phyloP scores from a whole-genome alignment of 1,139 yeast genomes.

The Yamadazyma blattariae region DNA sequence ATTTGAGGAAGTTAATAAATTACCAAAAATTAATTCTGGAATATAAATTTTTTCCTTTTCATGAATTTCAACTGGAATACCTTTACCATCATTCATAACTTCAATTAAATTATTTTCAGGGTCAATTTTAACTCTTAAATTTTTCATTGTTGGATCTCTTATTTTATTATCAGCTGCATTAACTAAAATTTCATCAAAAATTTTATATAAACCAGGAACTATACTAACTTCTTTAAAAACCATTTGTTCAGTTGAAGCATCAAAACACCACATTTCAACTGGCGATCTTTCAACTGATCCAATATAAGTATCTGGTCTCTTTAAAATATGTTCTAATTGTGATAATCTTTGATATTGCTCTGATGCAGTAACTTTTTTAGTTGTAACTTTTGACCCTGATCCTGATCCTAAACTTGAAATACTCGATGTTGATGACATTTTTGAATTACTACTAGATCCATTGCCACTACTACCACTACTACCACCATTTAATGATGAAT shows the following conservation, averaged over 20 bases:
- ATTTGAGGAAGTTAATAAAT: slow-evolving; percentile 89
- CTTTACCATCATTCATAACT: slow-evolving; percentile 90
- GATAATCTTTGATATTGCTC: slow-evolving; percentile 91
- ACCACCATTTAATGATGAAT: neutral
- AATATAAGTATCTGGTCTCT: slow-evolving; percentile 96
- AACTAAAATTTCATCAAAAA: slow-evolving; percentile 94
- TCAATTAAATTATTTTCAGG: slow-evolving; percentile 71
- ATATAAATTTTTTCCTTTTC: slow-evolving; percentile 88
- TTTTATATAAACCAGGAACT: slow-evolving; percentile 95
- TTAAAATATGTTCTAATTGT: slow-evolving; percentile 92
- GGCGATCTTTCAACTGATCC: slow-evolving; percentile 89
- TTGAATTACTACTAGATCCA: neutral
- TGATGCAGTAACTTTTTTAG: slow-evolving; percentile 39
- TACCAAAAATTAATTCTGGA: slow-evolving; percentile 96
- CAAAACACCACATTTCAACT: slow-evolving; percentile 83
- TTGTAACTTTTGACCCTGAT: neutral
- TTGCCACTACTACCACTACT: too few species aligned
- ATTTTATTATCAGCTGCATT: slow-evolving; percentile 99
- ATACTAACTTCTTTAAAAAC: slow-evolving; percentile 66
- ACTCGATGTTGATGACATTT: neutral
- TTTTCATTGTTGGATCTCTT: slow-evolving; percentile 88
- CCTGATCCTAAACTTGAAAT: neutral
- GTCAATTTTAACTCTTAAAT: slow-evolving; percentile 75
- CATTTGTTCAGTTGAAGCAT: slow-evolving; percentile 71
- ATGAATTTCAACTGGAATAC: slow-evolving; percentile 95